Conservation (phyloP, 2,329 filamentous ascomycete species). For the Mollisiaceae sp. region DNA sequence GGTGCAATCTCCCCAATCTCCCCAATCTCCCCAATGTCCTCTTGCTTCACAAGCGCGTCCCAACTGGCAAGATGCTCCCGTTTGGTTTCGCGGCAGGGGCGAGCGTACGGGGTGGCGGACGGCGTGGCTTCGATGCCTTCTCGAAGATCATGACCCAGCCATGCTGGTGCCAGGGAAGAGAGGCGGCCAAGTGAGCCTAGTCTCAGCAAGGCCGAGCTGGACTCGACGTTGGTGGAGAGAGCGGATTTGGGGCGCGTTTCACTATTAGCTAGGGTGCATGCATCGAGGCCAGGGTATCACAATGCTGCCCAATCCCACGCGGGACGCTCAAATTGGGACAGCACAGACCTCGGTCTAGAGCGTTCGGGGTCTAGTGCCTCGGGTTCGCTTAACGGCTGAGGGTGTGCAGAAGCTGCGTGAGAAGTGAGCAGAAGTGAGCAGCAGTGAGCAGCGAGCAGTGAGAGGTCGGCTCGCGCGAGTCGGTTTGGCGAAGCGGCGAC, state of each 20-base stretch:
- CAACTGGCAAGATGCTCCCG: constrained; percentile 36
- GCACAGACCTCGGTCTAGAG: constrained; percentile 26
- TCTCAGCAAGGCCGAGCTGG: constrained; percentile 16
- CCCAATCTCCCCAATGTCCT: no score
- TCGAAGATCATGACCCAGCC: constrained; percentile 33
- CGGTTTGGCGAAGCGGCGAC: constrained; percentile 8
- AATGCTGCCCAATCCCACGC: constrained; percentile 40
- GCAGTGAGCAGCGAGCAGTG: no score
- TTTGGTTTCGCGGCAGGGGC: constrained; percentile 26
- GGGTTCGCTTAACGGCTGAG: constrained; percentile 32
- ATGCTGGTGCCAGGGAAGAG: neutral
- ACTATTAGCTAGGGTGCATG: constrained; percentile 33
- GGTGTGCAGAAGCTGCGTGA: constrained; percentile 20
- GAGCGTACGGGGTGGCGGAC: constrained; percentile 15
- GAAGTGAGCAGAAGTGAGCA: neutral
- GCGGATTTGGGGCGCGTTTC: constrained; percentile 35
- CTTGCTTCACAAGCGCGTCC: constrained; percentile 20
- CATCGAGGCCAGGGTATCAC: constrained; percentile 32
- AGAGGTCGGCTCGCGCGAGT: constrained; percentile 3
- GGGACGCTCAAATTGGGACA: constrained; percentile 12
- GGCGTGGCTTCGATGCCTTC: constrained; percentile 39
- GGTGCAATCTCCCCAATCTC: constrained; percentile 27
- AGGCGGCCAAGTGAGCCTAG: neutral
- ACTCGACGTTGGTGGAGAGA: constrained; percentile 26
- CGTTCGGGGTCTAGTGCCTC: neutral